Evolutionary conservation across 2,329 filamentous ascomycete species (phyloP), one percentile per base, ranked within the genome.

Genomic region (Fusarium sp.): DNA sequence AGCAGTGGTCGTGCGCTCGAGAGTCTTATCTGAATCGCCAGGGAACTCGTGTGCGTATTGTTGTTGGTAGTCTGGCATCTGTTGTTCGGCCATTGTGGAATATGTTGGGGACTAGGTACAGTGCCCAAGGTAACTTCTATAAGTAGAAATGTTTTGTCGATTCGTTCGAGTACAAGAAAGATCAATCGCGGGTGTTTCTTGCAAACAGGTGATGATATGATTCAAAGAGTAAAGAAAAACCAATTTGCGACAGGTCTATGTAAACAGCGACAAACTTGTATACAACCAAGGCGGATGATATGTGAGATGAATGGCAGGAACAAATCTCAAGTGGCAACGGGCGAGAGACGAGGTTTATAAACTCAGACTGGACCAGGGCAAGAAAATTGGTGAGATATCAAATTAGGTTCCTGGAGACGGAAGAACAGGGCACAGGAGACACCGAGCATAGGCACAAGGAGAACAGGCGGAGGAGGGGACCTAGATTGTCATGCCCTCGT

Each of bases 1-100:
- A 42, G 54, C 54, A 6, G 62, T 65, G 19, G 62, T 65, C 38
- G 64, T 63, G 14, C 66, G 67, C 28, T 74, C 73, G 28, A 75
- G 55, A 7, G 71, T 72, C 68, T 74, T 74, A 58, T 75, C 73
- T 38, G 70, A 74, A 57, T 73, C 71, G 49, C 67, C 60, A 22
- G 64, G 61, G 9, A 57, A 58, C 45, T 73, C 72, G 50, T 71
- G 57, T 26, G 69, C 57, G 39, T 26, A 49, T 26, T 55, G 22
- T 15, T 53, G 53, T 26, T 42, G 60, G 36, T 59, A 26, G 10
- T 44, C 60, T 22, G 61, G 60, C 53, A 57, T 50, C 22, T 50
- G 31, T 22, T 59, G 60, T 47, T 73, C 69, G 57, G 64, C 71
- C 72, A 74, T 75, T 70, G 26, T 26, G 43, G 17, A 34, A 39